These are phyloP conservation scores for Auricularia cornea DNA, from an alignment of 768 basidiomycete species.

Conservation along the genomic window DNA sequence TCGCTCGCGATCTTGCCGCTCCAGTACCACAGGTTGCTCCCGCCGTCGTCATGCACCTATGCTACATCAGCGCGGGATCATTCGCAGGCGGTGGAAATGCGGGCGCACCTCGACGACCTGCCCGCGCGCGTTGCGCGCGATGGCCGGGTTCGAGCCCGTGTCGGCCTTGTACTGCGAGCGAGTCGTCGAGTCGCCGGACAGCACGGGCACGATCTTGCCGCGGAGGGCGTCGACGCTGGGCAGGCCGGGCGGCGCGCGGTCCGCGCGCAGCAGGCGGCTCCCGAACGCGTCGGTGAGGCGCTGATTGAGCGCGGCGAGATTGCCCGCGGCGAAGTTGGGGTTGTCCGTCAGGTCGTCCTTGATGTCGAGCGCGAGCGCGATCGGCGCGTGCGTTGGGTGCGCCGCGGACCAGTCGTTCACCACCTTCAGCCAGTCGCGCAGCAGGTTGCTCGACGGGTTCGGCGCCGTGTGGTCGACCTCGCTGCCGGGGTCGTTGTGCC, in stretches of 20 bases:
- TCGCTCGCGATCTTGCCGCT: neutral
- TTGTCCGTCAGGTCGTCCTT: neutral
- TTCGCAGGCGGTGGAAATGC: neutral
- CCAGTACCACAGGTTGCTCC: slow-evolving; percentile 1
- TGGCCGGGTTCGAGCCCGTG: neutral
- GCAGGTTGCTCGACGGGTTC: neutral
- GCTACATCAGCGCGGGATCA: neutral
- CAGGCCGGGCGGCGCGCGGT: neutral
- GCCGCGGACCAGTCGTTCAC: neutral
- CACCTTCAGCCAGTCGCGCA: neutral
- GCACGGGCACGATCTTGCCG: neutral
- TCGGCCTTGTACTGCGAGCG: neutral
- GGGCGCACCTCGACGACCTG: neutral
- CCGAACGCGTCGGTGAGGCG: neutral
- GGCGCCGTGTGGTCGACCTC: neutral
- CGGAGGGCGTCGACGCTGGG: slow-evolving; percentile 1
- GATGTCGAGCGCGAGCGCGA: neutral
- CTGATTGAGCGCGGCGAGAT: neutral
- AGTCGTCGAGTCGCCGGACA: neutral
- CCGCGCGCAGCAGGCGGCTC: neutral
- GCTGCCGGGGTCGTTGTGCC: neutral
- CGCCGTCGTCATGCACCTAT: neutral
- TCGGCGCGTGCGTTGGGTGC: neutral
- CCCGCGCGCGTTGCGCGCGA: neutral
- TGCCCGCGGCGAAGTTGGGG: neutral